phyloP scores from a whole-genome alignment of 139 green algal genomes.

The Picochlorum costavermella region DNA sequence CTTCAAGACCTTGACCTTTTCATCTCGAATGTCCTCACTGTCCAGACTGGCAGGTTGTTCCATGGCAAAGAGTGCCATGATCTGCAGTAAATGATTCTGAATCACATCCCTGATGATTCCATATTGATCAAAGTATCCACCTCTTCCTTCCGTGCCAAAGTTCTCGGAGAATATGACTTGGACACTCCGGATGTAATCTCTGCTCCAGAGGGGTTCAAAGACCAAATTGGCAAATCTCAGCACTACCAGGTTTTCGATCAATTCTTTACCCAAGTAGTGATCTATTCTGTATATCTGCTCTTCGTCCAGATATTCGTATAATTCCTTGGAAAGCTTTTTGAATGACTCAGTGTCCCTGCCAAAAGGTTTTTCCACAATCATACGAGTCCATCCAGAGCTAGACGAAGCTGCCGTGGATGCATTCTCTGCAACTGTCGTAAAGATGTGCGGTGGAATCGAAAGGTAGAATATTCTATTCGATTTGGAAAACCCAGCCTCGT shows the following conservation, averaged over 20 bases:
- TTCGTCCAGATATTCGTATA: constrained; percentile 79
- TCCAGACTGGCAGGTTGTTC: constrained; percentile 81
- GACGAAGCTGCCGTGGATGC: constrained; percentile 63
- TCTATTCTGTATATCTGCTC: constrained; percentile 99
- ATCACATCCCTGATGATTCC: constrained; percentile 98
- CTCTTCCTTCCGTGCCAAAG: constrained; percentile 95
- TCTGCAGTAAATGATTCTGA: constrained; percentile 97
- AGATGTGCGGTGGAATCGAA: constrained; percentile 93
- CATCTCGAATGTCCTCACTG: constrained; percentile 96
- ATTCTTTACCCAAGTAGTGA: constrained; percentile 99
- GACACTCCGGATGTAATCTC: constrained; percentile 95
- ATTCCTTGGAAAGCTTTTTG: constrained; percentile 52
- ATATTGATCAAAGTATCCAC: constrained; percentile 99
- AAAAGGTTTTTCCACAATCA: constrained; percentile 99
- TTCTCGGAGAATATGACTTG: constrained; percentile 97
- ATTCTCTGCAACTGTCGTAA: constrained; percentile 61
- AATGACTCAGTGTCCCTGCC: constrained; percentile 78
- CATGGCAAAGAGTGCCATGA: constrained; percentile 97
- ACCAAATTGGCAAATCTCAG: constrained; percentile 96
- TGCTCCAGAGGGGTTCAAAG: constrained; percentile 96
- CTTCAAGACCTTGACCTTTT: constrained; percentile 97
- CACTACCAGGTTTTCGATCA: constrained; percentile 98
- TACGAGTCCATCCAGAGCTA: constrained; percentile 81
- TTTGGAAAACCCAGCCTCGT: constrained; percentile 38
- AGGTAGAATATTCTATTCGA: constrained; percentile 97